A percentile compares a stretch with the other conserved stretches of the same genome.
These are phyloP conservation scores for Tillandsia leiboldiana DNA, from an alignment of 176 grass and related monocot genomes.

Conservation along the genomic window DNA sequence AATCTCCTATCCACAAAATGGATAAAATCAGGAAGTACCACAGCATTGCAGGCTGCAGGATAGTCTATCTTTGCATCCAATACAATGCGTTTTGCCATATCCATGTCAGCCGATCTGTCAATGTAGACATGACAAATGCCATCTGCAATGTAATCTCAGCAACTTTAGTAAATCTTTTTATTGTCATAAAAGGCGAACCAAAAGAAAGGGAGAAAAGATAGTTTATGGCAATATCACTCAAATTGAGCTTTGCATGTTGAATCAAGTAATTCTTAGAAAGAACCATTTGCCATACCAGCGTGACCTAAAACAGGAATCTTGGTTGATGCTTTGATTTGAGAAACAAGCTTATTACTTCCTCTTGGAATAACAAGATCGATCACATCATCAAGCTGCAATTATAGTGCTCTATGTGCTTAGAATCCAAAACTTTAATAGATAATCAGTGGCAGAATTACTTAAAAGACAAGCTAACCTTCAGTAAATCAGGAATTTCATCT, in stretches of 20 bases:
- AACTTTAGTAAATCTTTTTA: slow-evolving; percentile 7
- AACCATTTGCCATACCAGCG: slow-evolving; percentile 42
- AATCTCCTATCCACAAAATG: too few relatives aligned
- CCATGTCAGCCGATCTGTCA: slow-evolving; percentile 88
- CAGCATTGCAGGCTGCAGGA: too few relatives aligned
- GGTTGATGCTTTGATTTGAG: slow-evolving; percentile 89
- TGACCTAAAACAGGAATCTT: slow-evolving; percentile 98
- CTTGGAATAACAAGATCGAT: slow-evolving; percentile 99
- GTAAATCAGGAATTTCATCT: slow-evolving; percentile 86
- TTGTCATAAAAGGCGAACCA: not conserved
- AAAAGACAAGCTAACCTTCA: slow-evolving; percentile 46
- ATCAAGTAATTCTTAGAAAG: not conserved
- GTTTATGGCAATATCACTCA: not conserved
- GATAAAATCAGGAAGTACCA: too few relatives aligned
- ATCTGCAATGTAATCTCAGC: slow-evolving; percentile 39
- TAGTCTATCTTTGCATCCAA: too few relatives aligned
- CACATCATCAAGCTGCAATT: slow-evolving; percentile 84
- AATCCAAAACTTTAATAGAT: not conserved
- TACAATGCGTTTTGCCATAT: slow-evolving; percentile 83
- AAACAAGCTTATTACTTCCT: slow-evolving; percentile 93
- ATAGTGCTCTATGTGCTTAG: not conserved
- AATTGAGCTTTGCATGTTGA: not conserved
- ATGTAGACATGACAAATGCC: slow-evolving; percentile 97
- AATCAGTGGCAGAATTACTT: slow-evolving; percentile 4
- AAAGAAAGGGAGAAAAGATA: not conserved